phyloP scores from a whole-genome alignment of 768 basidiomycete genomes.

The Amanita polypyramis region DNA sequence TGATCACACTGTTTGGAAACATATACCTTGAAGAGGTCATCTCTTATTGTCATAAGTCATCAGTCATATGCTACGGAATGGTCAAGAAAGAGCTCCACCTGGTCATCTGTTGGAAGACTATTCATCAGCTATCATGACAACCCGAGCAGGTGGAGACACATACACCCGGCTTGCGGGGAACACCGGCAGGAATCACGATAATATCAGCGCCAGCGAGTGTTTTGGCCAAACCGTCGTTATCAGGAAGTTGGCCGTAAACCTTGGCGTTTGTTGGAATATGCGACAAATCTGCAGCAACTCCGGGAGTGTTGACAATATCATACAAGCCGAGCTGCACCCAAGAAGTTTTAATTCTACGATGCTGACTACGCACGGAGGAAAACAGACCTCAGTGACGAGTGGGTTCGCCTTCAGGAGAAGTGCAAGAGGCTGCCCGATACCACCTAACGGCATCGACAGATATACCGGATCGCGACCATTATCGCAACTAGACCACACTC shows the following conservation, averaged over 20 bases:
- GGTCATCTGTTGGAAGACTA: constrained; percentile 32
- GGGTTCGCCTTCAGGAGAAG: constrained; percentile 85
- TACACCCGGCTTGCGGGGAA: constrained; percentile 91
- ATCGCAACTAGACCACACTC: constrained; percentile 10
- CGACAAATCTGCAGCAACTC: constrained; percentile 90
- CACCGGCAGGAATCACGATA: constrained; percentile 93
- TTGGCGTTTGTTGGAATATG: constrained; percentile 88
- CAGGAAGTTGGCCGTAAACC: constrained; percentile 70
- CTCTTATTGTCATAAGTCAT: constrained; percentile 35
- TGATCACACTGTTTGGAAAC: constrained; percentile 9
- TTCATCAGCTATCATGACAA: constrained; percentile 3
- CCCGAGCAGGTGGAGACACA: constrained; percentile 20
- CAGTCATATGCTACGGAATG: neutral
- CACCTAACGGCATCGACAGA: constrained; percentile 35
- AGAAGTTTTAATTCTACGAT: neutral
- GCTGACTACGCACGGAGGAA: neutral
- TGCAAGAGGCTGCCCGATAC: constrained; percentile 94
- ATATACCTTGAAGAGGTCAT: constrained; percentile 91
- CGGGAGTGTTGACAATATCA: constrained; percentile 97
- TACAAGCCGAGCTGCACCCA: constrained; percentile 63
- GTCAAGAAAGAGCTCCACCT: constrained; percentile 23
- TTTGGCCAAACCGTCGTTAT: constrained; percentile 76
- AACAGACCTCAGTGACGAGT: constrained; percentile 59
- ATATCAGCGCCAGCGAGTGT: constrained; percentile 78
- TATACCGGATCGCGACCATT: too few relatives aligned